These are phyloP conservation scores for Teunomyces cretensis DNA, from an alignment of 805 yeast genomes.

Conservation along the genomic window DNA sequence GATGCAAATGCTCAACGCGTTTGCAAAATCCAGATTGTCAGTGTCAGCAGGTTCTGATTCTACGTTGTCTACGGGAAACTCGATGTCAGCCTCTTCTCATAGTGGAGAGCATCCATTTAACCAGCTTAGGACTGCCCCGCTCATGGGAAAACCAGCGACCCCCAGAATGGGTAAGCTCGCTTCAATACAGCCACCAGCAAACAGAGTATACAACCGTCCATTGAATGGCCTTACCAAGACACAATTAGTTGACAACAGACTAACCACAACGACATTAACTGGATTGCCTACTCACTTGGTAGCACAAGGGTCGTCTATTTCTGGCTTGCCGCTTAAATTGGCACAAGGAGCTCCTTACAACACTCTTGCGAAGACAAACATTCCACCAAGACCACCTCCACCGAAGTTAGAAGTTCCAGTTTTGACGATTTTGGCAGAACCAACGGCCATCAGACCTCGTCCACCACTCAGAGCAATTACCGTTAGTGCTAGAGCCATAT, in stretches of 20 bases:
- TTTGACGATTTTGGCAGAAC: conserved; percentile 23
- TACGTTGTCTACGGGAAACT: background rate
- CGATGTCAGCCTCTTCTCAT: conserved; percentile 6
- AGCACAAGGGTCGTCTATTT: conserved; percentile 12
- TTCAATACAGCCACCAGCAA: conserved; percentile 44
- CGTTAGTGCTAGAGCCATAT: conserved; percentile 16
- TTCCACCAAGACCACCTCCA: conserved; percentile 32
- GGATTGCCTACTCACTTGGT: conserved; percentile 22
- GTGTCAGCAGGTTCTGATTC: conserved; percentile 4
- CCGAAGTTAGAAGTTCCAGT: conserved; percentile 37
- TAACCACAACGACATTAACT: conserved; percentile 18
- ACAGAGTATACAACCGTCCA: conserved; percentile 28
- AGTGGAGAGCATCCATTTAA: conserved; percentile 1
- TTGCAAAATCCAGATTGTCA: conserved; percentile 3
- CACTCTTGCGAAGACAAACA: conserved; percentile 11
- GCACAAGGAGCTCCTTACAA: conserved; percentile 15
- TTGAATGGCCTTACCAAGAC: conserved; percentile 18
- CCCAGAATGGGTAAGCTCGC: conserved; percentile 49
- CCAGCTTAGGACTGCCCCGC: conserved; percentile 17
- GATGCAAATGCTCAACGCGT: conserved; percentile 5
- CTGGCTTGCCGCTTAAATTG: conserved; percentile 16
- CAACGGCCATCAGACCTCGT: conserved; percentile 16
- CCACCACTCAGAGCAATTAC: conserved; percentile 30
- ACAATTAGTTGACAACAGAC: conserved; percentile 20
- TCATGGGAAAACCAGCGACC: conserved; percentile 33